These are phyloP conservation scores for Spathaspora girioi DNA, from an alignment of 805 yeast genomes.

Conservation along the genomic window DNA sequence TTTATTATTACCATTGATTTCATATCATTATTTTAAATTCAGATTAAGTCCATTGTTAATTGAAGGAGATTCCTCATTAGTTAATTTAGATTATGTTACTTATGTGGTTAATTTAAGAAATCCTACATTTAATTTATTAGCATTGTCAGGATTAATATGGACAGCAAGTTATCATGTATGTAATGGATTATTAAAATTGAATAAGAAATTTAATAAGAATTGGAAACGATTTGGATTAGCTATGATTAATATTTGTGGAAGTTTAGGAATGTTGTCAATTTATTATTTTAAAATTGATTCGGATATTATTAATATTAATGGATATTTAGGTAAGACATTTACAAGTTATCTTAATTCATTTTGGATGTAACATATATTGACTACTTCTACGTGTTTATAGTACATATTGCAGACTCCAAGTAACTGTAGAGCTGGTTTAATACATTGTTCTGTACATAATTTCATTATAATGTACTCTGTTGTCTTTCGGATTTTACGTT, in stretches of 20 bases:
- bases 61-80: conserved; percentile 62
- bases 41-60: conserved; percentile 48
- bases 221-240: conserved; percentile 45
- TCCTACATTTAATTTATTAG: conserved; percentile 4
- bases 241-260: conserved; percentile 31
- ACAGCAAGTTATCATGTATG: conserved; percentile 50
- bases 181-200: conserved; percentile 50
- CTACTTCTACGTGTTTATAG: too few relatives aligned
- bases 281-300: conserved; percentile 13
- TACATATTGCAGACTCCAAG: too few relatives aligned
- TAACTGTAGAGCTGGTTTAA: too few relatives aligned
- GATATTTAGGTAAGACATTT: conserved; percentile 28
- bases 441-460: too few relatives aligned
- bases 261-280: conserved; percentile 36
- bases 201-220: conserved; percentile 32
- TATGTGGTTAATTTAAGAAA: conserved; percentile 20
- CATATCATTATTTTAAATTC: conserved; percentile 45
- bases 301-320: conserved; percentile 15
- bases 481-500: too few relatives aligned
- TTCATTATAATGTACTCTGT: too few relatives aligned
- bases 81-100: conserved; percentile 51
- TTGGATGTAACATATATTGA: conserved; percentile 9
- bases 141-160: conserved; percentile 23
- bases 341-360: conserved; percentile 20
- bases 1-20: conserved; percentile 40